Conservation (phyloP, 2,329 filamentous ascomycete genomes). For the Fusarium hostae region DNA sequence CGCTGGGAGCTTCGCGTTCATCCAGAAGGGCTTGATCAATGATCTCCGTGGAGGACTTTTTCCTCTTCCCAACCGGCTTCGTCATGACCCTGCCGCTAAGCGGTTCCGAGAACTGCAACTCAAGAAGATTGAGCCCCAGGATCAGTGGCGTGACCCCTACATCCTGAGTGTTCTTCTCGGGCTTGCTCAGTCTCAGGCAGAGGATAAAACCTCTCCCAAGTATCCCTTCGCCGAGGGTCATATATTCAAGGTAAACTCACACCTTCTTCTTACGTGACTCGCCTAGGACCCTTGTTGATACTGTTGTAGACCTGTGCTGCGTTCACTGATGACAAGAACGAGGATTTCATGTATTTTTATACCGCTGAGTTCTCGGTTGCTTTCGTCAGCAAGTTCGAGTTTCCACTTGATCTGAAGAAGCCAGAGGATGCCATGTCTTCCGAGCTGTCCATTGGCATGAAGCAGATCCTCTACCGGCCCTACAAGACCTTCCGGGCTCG, state of each 20-base stretch:
- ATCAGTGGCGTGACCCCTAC: conserved; percentile 40
- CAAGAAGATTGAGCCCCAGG: conserved; percentile 33
- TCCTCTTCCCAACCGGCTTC: conserved; percentile 26
- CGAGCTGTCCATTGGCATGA: conserved; percentile 18
- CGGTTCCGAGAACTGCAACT: conserved; percentile 25
- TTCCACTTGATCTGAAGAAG: conserved; percentile 19
- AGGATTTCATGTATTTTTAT: conserved; percentile 39
- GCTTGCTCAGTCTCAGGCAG: conserved; percentile 39
- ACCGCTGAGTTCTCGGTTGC: conserved; percentile 21
- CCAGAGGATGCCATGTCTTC: neutral
- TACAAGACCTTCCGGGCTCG: conserved; percentile 30
- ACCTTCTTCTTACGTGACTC: neutral
- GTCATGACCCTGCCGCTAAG: conserved; percentile 32
- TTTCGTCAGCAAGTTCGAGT: conserved; percentile 42
- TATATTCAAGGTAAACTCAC: conserved; percentile 29
- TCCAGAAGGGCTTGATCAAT: conserved; percentile 38
- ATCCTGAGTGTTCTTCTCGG: conserved; percentile 40
- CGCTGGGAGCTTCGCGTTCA: conserved; percentile 36
- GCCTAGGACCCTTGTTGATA: neutral
- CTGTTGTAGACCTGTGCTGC: conserved; percentile 23
- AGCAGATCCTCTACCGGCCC: conserved; percentile 27
- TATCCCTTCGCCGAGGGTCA: neutral
- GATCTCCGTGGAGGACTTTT: conserved; percentile 33
- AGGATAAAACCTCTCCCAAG: neutral
- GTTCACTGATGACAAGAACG: conserved; percentile 32